phyloP scores from a whole-genome alignment of 2,329 filamentous ascomycete genomes.

The Alternaria novae-zelandiae region DNA sequence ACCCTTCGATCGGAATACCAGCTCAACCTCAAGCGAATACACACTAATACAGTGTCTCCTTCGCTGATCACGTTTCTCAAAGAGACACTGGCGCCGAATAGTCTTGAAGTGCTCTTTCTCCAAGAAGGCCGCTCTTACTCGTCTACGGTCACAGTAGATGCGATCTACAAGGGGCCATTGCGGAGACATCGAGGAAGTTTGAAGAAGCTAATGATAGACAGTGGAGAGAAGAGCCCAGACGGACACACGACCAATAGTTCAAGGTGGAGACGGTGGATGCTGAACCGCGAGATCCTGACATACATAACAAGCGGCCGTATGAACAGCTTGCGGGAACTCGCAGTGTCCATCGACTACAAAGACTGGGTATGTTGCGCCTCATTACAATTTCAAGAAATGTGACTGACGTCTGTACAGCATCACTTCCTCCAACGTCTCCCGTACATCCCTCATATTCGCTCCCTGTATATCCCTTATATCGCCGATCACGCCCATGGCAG shows the following conservation, averaged over 20 bases:
- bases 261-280: slow-evolving; percentile 73
- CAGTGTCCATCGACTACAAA: slow-evolving; percentile 73
- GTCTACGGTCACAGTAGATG: slow-evolving; percentile 69
- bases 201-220: slow-evolving; percentile 76
- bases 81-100: slow-evolving; percentile 78
- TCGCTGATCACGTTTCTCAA: slow-evolving; percentile 76
- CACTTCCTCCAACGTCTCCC: slow-evolving; percentile 78
- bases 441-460: slow-evolving; percentile 71
- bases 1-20: slow-evolving; percentile 47
- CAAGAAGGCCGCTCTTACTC: slow-evolving; percentile 67
- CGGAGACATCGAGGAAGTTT: slow-evolving; percentile 74
- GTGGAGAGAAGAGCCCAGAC: slow-evolving; percentile 61
- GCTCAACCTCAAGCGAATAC: slow-evolving; percentile 73
- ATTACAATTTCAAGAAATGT: neutral
- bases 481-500: slow-evolving; percentile 64
- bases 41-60: slow-evolving; percentile 74
- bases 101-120: slow-evolving; percentile 78
- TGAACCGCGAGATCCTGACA: slow-evolving; percentile 70
- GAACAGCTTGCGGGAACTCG: slow-evolving; percentile 72
- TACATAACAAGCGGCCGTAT: slow-evolving; percentile 81
- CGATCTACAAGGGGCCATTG: slow-evolving; percentile 73
- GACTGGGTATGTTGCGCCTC: slow-evolving; percentile 70
- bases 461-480: slow-evolving; percentile 73
- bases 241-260: slow-evolving; percentile 47
- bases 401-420: slow-evolving; percentile 60